A percentile compares a stretch with the other conserved stretches of the same genome.
Conservation (phyloP, 2,329 filamentous ascomycete genomes). For the Parasarocladium wereldwijsianum region DNA sequence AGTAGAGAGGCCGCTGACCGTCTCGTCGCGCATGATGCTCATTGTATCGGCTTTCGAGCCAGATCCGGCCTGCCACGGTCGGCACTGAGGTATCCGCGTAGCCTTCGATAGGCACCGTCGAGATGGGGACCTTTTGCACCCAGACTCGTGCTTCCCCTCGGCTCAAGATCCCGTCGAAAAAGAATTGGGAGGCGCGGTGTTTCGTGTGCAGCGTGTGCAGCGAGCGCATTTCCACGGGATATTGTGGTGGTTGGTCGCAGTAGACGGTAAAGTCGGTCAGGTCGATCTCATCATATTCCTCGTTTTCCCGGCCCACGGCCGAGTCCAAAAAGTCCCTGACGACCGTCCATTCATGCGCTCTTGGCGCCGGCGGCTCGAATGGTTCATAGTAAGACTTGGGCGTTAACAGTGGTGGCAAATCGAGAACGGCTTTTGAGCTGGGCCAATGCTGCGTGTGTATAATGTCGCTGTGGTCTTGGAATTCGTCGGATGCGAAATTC, state of each 20-base stretch:
- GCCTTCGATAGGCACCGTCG: slow-evolving; percentile 47
- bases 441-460: too few relatives aligned
- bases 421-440: too few relatives aligned
- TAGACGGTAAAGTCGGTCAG: slow-evolving; percentile 47
- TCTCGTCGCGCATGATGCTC: too few relatives aligned
- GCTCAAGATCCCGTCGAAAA: slow-evolving; percentile 46
- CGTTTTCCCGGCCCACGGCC: slow-evolving; percentile 7
- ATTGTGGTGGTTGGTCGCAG: slow-evolving; percentile 16
- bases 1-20: slow-evolving; percentile 42
- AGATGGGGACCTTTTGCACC: slow-evolving; percentile 41
- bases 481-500: too few relatives aligned
- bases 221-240: slow-evolving; percentile 35
- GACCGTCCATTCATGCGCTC: slow-evolving; percentile 10
- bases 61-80: slow-evolving; percentile 40
- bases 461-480: too few relatives aligned
- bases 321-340: slow-evolving; percentile 4
- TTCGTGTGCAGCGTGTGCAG: slow-evolving; percentile 35
- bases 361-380: slow-evolving; percentile 13
- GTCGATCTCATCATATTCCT: slow-evolving; percentile 29
- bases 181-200: slow-evolving; percentile 22
- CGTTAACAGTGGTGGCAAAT: slow-evolving; percentile 12
- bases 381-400: slow-evolving; percentile 17
- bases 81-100: slow-evolving; percentile 35
- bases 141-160: slow-evolving; percentile 27
- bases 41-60: slow-evolving; percentile 43